phyloP scores from a whole-genome alignment of 345 rosid genomes.

The Eucalyptus guilfoylei region DNA sequence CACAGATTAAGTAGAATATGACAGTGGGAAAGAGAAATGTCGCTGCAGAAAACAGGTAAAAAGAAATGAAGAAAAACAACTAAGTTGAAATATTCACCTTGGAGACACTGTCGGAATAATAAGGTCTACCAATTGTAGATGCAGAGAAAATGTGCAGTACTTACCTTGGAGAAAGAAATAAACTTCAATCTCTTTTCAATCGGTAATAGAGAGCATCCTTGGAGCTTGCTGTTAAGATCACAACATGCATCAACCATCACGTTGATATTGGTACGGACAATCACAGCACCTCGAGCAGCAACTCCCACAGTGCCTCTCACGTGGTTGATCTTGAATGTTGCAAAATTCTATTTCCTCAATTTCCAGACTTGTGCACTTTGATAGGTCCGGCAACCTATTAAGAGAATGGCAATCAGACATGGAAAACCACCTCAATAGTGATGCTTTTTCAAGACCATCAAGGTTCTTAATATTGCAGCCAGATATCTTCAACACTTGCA shows the following conservation, averaged over 20 bases:
- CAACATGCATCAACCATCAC: not conserved
- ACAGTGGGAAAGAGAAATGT: not conserved
- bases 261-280: not conserved
- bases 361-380: not conserved
- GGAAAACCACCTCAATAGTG: not conserved
- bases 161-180: not conserved
- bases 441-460: not conserved
- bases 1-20: not conserved
- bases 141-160: not conserved
- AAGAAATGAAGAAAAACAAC: not conserved
- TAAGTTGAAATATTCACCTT: not conserved
- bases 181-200: not conserved
- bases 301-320: not conserved
- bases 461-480: rapidly evolving
- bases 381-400: not conserved
- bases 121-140: not conserved
- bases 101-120: not conserved
- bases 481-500: not conserved
- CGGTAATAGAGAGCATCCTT: not conserved
- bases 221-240: not conserved
- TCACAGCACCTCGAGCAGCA: not conserved
- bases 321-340: not conserved
- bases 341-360: not conserved
- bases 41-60: not conserved
- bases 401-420: not conserved